Evolutionary conservation across 495 filamentous ascomycete species (phyloP).

Genomic region (Hyaloscypha bicolor): DNA sequence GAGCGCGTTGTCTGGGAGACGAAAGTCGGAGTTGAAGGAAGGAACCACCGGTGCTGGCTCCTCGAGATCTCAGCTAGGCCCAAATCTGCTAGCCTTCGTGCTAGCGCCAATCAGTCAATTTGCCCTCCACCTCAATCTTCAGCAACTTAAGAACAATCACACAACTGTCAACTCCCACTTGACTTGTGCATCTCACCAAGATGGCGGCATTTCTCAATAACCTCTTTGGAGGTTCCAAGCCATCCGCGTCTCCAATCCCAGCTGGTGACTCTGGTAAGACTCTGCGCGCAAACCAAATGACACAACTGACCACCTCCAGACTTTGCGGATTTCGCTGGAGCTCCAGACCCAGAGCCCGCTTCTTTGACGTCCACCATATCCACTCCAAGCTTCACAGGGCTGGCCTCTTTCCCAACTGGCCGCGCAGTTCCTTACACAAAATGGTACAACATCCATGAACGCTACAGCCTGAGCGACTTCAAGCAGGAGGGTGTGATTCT

Average conservation of each 20-base stretch:
- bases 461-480: constrained; percentile 79
- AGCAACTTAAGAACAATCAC: neutral
- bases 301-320: constrained; percentile 47
- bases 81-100: neutral
- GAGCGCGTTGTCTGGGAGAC: neutral
- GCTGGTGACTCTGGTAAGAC: constrained; percentile 63
- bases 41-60: neutral
- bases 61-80: neutral
- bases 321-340: constrained; percentile 78
- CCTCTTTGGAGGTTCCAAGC: constrained; percentile 65
- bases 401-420: constrained; percentile 45
- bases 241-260: constrained; percentile 49
- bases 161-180: neutral
- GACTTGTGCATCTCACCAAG: constrained; percentile 26
- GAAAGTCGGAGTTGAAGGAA: neutral
- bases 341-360: constrained; percentile 62
- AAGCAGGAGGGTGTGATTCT: constrained; percentile 83
- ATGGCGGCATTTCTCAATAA: constrained; percentile 74
- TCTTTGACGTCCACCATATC: constrained; percentile 39
- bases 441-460: constrained; percentile 97
- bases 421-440: constrained; percentile 71
- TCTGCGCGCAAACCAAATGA: constrained; percentile 9
- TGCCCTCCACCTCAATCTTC: neutral
- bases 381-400: constrained; percentile 21
- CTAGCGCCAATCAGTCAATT: neutral